Percentiles rank a stretch among this genome's conserved stretches.
Conservation (phyloP, 257 asterid species). For the Solanum pimpinellifolium region DNA sequence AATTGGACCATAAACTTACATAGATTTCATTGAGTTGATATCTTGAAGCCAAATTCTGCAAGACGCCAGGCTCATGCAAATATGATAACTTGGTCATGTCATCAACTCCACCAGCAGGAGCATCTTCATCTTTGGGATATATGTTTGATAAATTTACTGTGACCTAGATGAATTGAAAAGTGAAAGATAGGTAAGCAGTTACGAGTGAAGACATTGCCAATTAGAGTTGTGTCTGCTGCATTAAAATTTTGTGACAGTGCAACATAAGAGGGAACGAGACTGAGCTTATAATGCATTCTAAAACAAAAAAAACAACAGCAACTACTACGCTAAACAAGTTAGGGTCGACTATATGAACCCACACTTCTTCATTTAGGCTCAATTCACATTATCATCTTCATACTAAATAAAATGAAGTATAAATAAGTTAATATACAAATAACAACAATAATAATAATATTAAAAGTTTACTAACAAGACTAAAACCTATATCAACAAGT, state of each 20-base stretch:
- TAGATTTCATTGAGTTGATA: constrained; percentile 10
- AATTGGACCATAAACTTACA: neutral
- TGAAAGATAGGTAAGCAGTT: neutral
- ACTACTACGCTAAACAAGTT: neutral
- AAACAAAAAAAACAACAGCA: neutral
- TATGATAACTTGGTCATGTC: constrained; percentile 9
- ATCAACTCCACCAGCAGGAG: constrained; percentile 9
- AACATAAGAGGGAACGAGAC: neutral
- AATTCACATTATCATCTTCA: neutral
- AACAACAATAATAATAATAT: neutral
- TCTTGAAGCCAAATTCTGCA: constrained; percentile 9
- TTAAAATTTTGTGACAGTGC: neutral
- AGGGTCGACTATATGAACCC: neutral
- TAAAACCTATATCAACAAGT: neutral
- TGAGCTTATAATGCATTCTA: neutral
- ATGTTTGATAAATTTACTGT: constrained; percentile 3
- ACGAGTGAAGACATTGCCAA: neutral
- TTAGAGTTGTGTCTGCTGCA: neutral
- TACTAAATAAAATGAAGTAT: neutral
- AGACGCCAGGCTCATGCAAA: constrained; percentile 10
- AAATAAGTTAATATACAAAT: neutral
- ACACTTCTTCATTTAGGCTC: neutral
- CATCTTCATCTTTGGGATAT: constrained; percentile 8
- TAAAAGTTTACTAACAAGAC: neutral
- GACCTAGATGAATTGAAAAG: neutral